Conservation (phyloP, 1,284 basidiomycete genomes). For the Earliella scabrosa region DNA sequence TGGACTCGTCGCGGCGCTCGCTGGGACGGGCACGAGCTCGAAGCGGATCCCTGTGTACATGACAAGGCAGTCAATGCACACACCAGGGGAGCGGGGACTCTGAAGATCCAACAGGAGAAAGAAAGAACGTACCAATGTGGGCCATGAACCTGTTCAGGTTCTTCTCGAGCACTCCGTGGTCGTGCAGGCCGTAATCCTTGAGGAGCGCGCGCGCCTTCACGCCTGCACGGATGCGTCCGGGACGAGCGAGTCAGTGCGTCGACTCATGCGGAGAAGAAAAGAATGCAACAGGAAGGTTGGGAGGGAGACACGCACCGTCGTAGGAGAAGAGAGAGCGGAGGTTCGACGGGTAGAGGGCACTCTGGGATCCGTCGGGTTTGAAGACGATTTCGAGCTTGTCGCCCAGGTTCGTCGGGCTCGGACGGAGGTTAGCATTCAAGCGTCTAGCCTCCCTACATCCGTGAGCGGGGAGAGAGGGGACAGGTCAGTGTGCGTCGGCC, state of each 20-base stretch:
- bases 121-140: conserved; percentile 49
- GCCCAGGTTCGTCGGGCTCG: conserved; percentile 43
- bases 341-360: conserved; percentile 51
- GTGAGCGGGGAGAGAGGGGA: background rate
- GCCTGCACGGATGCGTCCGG: conserved; percentile 32
- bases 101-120: background rate
- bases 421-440: conserved; percentile 44
- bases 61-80: background rate
- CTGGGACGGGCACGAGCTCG: conserved; percentile 1
- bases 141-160: conserved; percentile 59
- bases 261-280: background rate
- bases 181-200: conserved; percentile 50
- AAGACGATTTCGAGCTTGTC: conserved; percentile 50
- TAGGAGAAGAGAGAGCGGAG: conserved; percentile 54
- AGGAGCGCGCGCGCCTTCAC: conserved; percentile 43
- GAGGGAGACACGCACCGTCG: conserved; percentile 44
- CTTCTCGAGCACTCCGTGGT: conserved; percentile 42
- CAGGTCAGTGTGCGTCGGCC: conserved; percentile 23
- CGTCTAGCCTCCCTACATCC: conserved; percentile 57
- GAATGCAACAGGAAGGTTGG: too few species aligned
- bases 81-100: too few species aligned
- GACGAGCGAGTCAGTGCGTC: background rate
- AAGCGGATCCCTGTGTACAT: conserved; percentile 2
- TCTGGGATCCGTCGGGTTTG: conserved; percentile 50
- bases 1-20: background rate